Evolutionary conservation across 768 basidiomycete species (phyloP), one percentile per base, ranked within the genome.

Genomic region (Termitomyces bulborhizus): DNA sequence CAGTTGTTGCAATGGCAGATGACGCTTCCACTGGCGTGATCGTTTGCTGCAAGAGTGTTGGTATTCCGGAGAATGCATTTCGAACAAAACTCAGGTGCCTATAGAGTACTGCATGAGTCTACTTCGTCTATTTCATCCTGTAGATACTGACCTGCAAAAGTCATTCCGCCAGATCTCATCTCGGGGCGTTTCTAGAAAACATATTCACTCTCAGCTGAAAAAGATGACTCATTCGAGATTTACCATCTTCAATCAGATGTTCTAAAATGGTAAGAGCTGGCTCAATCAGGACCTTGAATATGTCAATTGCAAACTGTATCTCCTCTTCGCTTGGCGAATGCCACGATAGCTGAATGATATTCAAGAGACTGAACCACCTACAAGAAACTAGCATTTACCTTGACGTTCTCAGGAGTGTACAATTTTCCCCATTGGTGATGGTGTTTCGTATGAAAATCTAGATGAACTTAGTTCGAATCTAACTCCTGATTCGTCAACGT

Each of bases 361-460:
- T 16, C 37, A 47, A 54, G 56, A 31, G 40, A 26, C 36, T 27
- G 24, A 52, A 29, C 21, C 13, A 34, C 27, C 27, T 41, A 16
- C 29, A n/a, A 37, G 12, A 21, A 7, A n/a, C 7, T 34, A 31
- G 21, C 31, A 63, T 73, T 61, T 62, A 90, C 87, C 68, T 79
- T 78, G 57, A 93, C 80, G 36, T 93, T 86, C 42, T 83, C 77
- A 12, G 83, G 74, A 21, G 73, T 73, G 68, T 89, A 93, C 12
- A 86, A 66, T 63, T 89, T 88, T 7, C 92, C 93, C 92, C 92
- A 94, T 61, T 82, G 76, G 18, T 73, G 75, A 67, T 90, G 84
- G 63, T 91, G 88, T 53, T 82, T 83, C 51, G 70, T 67, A 46
- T 78, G 76, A 70, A 91, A 89, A 21, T 88, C 90, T 90, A 61